These are phyloP conservation scores for Caryopteris hybrid DNA, from an alignment of 305 asterid genomes.

Conservation along the genomic window DNA sequence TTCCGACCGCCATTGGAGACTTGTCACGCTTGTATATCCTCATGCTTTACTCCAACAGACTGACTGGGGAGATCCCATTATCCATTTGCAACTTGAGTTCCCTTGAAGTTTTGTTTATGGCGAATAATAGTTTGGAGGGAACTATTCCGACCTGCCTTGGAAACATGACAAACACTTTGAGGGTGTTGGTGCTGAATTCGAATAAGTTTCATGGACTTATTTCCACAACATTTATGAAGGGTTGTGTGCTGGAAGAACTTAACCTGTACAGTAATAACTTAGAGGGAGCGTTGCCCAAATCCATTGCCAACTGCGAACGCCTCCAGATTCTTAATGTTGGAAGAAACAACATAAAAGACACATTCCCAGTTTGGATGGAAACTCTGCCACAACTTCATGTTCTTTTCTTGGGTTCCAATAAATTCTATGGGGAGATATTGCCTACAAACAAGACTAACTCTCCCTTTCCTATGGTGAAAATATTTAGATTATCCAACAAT, in stretches of 20 bases:
- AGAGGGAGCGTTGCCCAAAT: constrained; percentile 13
- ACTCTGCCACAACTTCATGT: constrained; percentile 1
- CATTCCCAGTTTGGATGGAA: constrained; percentile 18
- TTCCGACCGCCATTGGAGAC: not conserved
- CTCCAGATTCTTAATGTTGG: constrained; percentile 7
- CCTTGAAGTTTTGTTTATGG: constrained; percentile 3
- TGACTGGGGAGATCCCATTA: not conserved
- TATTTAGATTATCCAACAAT: constrained; percentile 15
- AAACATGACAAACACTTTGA: constrained; percentile 8
- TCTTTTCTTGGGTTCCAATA: not conserved
- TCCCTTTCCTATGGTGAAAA: constrained; percentile 19
- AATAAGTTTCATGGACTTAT: constrained; percentile 6
- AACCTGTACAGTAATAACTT: constrained; percentile 7
- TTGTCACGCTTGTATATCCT: not conserved
- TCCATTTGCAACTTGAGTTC: constrained; percentile 6
- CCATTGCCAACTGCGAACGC: not conserved
- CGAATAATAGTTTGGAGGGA: not conserved
- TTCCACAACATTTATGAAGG: not conserved
- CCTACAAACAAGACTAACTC: not conserved
- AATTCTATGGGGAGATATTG: constrained; percentile 1
- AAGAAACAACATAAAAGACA: not conserved
- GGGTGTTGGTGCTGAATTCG: not conserved
- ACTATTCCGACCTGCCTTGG: constrained; percentile 1
- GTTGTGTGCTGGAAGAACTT: not conserved
- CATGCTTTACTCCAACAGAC: not conserved